phyloP scores from a whole-genome alignment of 2,329 filamentous ascomycete genomes.

The Didymella sp. region DNA sequence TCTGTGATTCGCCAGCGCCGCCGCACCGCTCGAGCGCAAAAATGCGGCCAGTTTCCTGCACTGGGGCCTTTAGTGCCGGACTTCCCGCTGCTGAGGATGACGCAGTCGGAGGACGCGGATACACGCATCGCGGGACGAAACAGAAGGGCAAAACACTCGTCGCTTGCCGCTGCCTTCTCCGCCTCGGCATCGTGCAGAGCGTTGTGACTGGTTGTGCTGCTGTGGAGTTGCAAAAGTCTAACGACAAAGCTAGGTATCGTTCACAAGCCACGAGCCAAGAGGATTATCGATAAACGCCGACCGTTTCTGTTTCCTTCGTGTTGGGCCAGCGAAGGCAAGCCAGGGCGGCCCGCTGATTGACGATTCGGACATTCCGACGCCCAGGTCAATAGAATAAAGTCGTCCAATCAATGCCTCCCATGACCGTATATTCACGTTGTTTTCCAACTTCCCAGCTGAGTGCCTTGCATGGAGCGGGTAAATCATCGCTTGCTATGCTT shows the following conservation, averaged over 20 bases:
- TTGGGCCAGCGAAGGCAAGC: constrained; percentile 16
- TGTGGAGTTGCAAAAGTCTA: constrained; percentile 13
- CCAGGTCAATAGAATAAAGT: constrained; percentile 28
- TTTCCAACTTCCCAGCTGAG: constrained; percentile 29
- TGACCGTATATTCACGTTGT: constrained; percentile 20
- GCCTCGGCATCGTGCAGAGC: constrained; percentile 27
- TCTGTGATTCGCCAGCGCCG: constrained; percentile 34
- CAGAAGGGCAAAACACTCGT: constrained; percentile 34
- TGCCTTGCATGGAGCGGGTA: constrained; percentile 49
- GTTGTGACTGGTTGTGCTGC: constrained; percentile 21
- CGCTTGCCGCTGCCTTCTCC: constrained; percentile 21
- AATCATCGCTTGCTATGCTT: constrained; percentile 36
- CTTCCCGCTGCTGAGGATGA: constrained; percentile 36
- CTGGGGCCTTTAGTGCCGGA: constrained; percentile 37
- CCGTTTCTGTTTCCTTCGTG: constrained; percentile 17
- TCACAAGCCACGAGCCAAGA: constrained; percentile 19
- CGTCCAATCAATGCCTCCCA: constrained; percentile 34
- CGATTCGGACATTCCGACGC: constrained; percentile 30
- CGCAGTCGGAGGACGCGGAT: constrained; percentile 42
- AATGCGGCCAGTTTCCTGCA: constrained; percentile 23
- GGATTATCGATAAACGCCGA: constrained; percentile 25
- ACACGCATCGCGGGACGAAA: constrained; percentile 27
- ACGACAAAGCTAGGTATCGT: constrained; percentile 4
- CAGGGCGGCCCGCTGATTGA: constrained; percentile 37
- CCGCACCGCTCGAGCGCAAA: constrained; percentile 19